Evolutionary conservation across 768 basidiomycete species (phyloP), one percentile per base, ranked within the genome.

Genomic region (Tylopilus cervinicoccineus): DNA sequence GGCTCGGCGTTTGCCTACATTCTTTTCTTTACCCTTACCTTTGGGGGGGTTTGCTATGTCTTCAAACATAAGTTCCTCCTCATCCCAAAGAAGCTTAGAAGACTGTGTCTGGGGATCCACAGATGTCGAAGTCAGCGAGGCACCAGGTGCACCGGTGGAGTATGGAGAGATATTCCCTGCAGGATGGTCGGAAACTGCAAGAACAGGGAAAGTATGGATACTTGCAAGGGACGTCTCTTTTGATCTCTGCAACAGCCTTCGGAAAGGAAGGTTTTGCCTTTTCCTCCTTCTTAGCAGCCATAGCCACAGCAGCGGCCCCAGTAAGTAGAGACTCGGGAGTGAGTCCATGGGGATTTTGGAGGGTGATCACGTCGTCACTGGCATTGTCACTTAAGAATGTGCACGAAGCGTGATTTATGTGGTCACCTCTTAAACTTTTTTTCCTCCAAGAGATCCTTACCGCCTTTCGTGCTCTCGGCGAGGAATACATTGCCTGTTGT

Each of bases 41-140:
- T 89, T 91, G 2, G 74, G 74, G 13, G 83, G 83, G 50, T 85
- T 86, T 12, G 84, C 76, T 56, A 99, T 84, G 28, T 89, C 88
- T 67, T 97, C 95, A 56, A 94, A 99, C 96, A 99, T 99, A 14
- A 94, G 73, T 64, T 98, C 95, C 69, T 99, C 96, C 81, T 98
- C 96, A 66, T 99, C 94, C 83, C 93, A 94, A n/a, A 98, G 72
- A 5, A 96, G 79, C 58, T 88, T 84, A 40, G 93, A 84, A 38
- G 71, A 69, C 37, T 62, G 56, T 4, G 77, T 79, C 48, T 83
- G 80, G 12, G 93, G 86, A 56, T 89, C 88, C 47, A 93, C 77
- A 4, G 93, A 86, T 0, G 96, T 98, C 3, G 91, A 93, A 0
- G 96, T 99, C 39, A 99, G 69, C 0, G 93, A 93, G 4, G 95